These are phyloP conservation scores for Rhynchosporium graminicola DNA, from an alignment of 2,329 filamentous ascomycete genomes.

Conservation along the genomic window DNA sequence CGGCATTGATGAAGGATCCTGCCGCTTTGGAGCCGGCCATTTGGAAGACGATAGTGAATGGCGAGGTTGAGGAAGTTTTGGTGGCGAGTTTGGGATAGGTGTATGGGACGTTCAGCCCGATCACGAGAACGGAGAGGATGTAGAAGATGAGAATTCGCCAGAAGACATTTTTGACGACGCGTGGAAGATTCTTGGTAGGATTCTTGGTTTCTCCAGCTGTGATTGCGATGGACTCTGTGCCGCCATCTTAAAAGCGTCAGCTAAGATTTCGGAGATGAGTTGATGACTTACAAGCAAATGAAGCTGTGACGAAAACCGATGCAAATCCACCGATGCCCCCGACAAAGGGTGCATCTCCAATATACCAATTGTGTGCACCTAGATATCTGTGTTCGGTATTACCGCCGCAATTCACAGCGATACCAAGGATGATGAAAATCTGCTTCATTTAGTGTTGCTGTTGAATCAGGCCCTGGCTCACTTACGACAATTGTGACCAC, in stretches of 20 bases:
- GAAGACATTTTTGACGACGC: conserved; percentile 65
- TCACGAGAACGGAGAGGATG: conserved; percentile 52
- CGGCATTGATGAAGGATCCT: conserved; percentile 61
- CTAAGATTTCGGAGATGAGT: not conserved
- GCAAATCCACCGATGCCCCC: conserved; percentile 66
- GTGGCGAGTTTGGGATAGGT: conserved; percentile 48
- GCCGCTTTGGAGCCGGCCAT: conserved; percentile 55
- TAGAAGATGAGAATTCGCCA: conserved; percentile 55
- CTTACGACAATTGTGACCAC: conserved; percentile 52
- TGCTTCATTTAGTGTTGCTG: conserved; percentile 29
- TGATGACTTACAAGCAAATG: conserved; percentile 54
- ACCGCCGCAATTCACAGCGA: conserved; percentile 59
- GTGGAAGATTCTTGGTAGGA: conserved; percentile 60
- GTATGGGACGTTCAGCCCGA: conserved; percentile 62
- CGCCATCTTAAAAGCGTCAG: conserved; percentile 45
- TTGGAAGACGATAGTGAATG: conserved; percentile 63
- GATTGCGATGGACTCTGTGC: conserved; percentile 65
- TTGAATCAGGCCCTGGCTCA: not conserved
- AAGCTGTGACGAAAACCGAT: conserved; percentile 63
- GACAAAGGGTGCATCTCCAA: conserved; percentile 63
- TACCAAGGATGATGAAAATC: conserved; percentile 64
- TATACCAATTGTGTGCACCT: conserved; percentile 58
- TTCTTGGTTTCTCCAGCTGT: conserved; percentile 67
- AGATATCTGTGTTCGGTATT: conserved; percentile 57
- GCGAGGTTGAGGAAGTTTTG: conserved; percentile 50